These are phyloP conservation scores for Westerdykella aurantiaca DNA, from an alignment of 2,329 filamentous ascomycete genomes.

Conservation along the genomic window DNA sequence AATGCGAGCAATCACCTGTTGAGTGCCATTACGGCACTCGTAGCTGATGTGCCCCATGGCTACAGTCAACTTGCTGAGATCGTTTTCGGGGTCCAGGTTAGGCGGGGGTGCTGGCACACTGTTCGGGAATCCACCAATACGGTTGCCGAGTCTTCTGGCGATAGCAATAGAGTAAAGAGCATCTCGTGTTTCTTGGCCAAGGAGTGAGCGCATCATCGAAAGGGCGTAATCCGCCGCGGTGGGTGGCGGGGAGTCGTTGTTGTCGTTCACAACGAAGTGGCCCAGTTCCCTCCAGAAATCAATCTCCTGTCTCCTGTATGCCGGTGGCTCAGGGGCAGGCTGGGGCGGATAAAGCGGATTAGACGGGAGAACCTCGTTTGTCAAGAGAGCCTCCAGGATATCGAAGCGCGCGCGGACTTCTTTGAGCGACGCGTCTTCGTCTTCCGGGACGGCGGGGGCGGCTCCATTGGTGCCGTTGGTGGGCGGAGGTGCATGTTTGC, in stretches of 20 bases:
- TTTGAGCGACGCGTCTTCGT: constrained; percentile 56
- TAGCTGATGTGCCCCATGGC: constrained; percentile 46
- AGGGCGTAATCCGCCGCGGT: constrained; percentile 63
- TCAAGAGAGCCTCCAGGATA: constrained; percentile 70
- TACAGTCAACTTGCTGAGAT: constrained; percentile 42
- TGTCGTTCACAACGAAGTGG: constrained; percentile 61
- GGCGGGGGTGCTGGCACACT: constrained; percentile 23
- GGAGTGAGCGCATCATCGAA: constrained; percentile 60
- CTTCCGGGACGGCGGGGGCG: constrained; percentile 35
- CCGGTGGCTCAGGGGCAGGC: constrained; percentile 42
- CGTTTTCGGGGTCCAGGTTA: constrained; percentile 30
- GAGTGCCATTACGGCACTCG: constrained; percentile 42
- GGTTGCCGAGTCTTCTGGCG: constrained; percentile 65
- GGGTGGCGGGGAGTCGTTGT: constrained; percentile 53
- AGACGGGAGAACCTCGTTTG: constrained; percentile 57
- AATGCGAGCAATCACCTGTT: constrained; percentile 45
- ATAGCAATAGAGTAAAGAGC: constrained; percentile 86
- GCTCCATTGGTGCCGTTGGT: constrained; percentile 41
- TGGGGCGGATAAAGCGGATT: constrained; percentile 54
- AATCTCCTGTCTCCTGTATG: constrained; percentile 48
- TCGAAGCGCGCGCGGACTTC: constrained; percentile 62
- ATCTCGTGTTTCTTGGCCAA: constrained; percentile 79
- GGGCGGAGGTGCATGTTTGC: constrained; percentile 37
- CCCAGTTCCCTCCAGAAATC: constrained; percentile 80
- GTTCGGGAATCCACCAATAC: constrained; percentile 44